A percentile compares a stretch with the other conserved stretches of the same genome.
phyloP scores from a whole-genome alignment of 352 stramenopile species.

The Pythium inflatum region DNA sequence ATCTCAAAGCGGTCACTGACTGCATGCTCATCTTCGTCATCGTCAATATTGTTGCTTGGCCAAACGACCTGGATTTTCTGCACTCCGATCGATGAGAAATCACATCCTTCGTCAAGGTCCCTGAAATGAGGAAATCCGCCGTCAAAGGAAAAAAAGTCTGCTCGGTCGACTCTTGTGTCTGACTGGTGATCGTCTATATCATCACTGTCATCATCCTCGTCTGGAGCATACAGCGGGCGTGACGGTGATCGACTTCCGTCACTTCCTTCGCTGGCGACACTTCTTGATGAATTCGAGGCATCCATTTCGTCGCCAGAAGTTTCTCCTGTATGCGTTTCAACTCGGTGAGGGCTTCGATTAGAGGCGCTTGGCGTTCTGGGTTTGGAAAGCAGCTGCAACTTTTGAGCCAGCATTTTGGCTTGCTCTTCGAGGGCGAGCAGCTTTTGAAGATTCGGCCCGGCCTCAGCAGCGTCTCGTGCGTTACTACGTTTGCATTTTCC shows the following conservation, averaged over 20 bases:
- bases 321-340: background rate
- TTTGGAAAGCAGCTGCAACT: slow-evolving; percentile 18
- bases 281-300: background rate
- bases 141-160: slow-evolving; percentile 9
- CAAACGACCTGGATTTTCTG: slow-evolving; percentile 54
- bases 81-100: slow-evolving; percentile 60
- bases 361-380: background rate
- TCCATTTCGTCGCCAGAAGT: background rate
- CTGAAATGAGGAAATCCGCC: background rate
- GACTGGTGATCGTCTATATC: slow-evolving; percentile 6
- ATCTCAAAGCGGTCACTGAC: slow-evolving; percentile 25
- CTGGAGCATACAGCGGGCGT: too few relatives aligned
- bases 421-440: slow-evolving; percentile 24
- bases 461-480: background rate
- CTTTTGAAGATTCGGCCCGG: slow-evolving; percentile 25
- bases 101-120: slow-evolving; percentile 34
- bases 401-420: slow-evolving; percentile 27
- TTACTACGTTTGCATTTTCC: too few relatives aligned
- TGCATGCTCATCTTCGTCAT: background rate
- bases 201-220: background rate
- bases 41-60: slow-evolving; percentile 17
- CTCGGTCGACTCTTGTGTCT: slow-evolving; percentile 11
- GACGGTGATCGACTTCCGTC: background rate
- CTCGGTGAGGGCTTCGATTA: background rate
- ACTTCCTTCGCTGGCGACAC: background rate